These are phyloP conservation scores for Lactifluus volemus DNA, from an alignment of 768 basidiomycete species.

Conservation along the genomic window DNA sequence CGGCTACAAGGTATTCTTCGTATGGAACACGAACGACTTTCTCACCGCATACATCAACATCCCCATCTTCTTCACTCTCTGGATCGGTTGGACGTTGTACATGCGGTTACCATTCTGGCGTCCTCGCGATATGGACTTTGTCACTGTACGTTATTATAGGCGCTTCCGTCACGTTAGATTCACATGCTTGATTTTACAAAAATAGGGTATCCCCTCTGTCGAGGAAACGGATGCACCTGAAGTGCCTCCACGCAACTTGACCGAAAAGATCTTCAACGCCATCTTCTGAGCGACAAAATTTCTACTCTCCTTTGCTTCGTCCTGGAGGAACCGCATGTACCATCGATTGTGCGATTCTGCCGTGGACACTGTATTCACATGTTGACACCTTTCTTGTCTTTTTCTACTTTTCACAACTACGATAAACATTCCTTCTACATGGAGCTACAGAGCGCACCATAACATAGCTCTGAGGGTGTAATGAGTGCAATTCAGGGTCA, in stretches of 20 bases:
- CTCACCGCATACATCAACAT: constrained; percentile 34
- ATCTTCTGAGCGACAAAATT: constrained; percentile 36
- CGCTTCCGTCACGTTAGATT: neutral
- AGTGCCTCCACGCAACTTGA: constrained; percentile 40
- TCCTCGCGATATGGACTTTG: constrained; percentile 60
- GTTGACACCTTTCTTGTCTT: neutral
- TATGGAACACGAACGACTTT: constrained; percentile 47
- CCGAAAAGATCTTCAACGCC: constrained; percentile 39
- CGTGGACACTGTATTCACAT: neutral
- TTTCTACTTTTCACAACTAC: neutral
- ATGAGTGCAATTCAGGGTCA: neutral
- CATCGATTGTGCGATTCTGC: too few relatives aligned
- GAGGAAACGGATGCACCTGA: constrained; percentile 60
- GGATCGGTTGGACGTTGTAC: constrained; percentile 36
- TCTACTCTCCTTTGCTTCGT: neutral
- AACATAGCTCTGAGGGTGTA: neutral
- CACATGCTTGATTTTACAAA: neutral
- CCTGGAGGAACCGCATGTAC: too few relatives aligned
- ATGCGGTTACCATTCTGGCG: constrained; percentile 41
- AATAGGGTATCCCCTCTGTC: constrained; percentile 53
- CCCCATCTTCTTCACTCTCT: constrained; percentile 40
- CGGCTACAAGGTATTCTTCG: constrained; percentile 54
- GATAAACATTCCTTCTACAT: neutral
- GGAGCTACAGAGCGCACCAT: neutral
- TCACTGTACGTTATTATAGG: constrained; percentile 37